Evolutionary conservation across 345 rosid species (phyloP).

Genomic region (Pistacia atlantica): DNA sequence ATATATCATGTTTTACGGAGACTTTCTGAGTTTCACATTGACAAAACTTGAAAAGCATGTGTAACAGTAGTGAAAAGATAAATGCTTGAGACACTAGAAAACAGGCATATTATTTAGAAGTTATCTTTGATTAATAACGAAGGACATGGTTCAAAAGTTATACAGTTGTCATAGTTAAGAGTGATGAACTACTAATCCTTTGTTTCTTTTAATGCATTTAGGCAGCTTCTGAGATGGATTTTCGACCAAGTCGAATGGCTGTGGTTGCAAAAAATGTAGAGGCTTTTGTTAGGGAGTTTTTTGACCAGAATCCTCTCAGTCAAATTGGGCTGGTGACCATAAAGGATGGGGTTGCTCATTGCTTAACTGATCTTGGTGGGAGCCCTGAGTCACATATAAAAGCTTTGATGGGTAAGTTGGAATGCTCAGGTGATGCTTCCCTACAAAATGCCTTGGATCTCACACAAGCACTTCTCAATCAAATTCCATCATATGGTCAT

Average conservation of each 20-base stretch:
- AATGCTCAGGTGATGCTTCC: constrained; percentile 79
- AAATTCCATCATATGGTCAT: constrained; percentile 87
- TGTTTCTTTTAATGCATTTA: constrained; percentile 27
- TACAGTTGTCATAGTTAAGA: neutral
- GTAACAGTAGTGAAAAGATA: neutral
- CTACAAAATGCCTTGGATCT: constrained; percentile 85
- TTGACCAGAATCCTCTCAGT: constrained; percentile 90
- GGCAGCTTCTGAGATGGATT: constrained; percentile 89
- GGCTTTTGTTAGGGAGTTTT: constrained; percentile 89
- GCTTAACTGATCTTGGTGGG: constrained; percentile 90
- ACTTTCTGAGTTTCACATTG: neutral
- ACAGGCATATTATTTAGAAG: neutral
- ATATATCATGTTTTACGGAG: neutral
- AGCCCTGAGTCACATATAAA: constrained; percentile 89
- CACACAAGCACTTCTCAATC: constrained; percentile 63
- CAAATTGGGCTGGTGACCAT: constrained; percentile 74
- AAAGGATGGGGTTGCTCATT: constrained; percentile 81
- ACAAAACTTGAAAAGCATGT: neutral
- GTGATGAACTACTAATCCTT: neutral
- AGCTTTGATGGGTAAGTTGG: constrained; percentile 84
- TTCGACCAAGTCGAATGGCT: constrained; percentile 73
- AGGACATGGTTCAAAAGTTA: neutral
- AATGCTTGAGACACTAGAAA: neutral
- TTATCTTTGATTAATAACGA: constrained; percentile 2
- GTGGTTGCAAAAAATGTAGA: constrained; percentile 74